A percentile compares a stretch with the other conserved stretches of the same genome.
These are phyloP conservation scores for Leptodontidium sp. DNA, from an alignment of 2,329 filamentous ascomycete species.

Conservation along the genomic window DNA sequence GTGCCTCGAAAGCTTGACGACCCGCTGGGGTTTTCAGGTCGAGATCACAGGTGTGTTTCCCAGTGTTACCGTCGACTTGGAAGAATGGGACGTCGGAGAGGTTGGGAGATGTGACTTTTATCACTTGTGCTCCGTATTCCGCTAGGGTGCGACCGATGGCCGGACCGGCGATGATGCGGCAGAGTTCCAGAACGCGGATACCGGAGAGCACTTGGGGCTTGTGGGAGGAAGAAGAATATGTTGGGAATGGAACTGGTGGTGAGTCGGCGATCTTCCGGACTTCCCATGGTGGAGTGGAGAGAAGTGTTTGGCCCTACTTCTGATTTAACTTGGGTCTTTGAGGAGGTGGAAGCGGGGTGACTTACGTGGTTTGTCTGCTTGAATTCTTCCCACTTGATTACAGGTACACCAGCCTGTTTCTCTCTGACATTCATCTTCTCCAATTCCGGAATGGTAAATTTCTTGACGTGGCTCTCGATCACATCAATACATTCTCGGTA, in stretches of 20 bases:
- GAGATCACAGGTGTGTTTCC: slow-evolving; percentile 71
- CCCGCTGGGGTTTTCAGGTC: slow-evolving; percentile 66
- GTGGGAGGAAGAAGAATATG: slow-evolving; percentile 28
- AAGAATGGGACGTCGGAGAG: slow-evolving; percentile 78
- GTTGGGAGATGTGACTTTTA: slow-evolving; percentile 73
- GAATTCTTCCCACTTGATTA: slow-evolving; percentile 67
- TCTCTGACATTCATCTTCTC: slow-evolving; percentile 64
- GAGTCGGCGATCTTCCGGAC: slow-evolving; percentile 58
- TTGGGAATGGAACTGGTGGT: slow-evolving; percentile 54
- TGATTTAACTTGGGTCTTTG: background rate
- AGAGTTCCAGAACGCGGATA: slow-evolving; percentile 77
- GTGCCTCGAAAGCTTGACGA: slow-evolving; percentile 61
- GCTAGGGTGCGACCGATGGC: slow-evolving; percentile 74
- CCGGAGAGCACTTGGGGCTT: slow-evolving; percentile 56
- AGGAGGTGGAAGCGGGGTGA: slow-evolving; percentile 5
- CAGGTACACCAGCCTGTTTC: slow-evolving; percentile 67
- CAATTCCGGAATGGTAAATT: slow-evolving; percentile 62
- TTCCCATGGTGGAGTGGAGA: slow-evolving; percentile 53
- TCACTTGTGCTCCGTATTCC: slow-evolving; percentile 78
- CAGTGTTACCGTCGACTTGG: slow-evolving; percentile 76
- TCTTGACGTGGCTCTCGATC: slow-evolving; percentile 66
- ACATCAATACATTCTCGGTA: slow-evolving; percentile 65
- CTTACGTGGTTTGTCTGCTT: slow-evolving; percentile 61
- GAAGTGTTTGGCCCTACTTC: slow-evolving; percentile 50
- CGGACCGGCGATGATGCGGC: slow-evolving; percentile 79